Conservation (phyloP, 1,284 basidiomycete genomes). For the Naganishia sp. region DNA sequence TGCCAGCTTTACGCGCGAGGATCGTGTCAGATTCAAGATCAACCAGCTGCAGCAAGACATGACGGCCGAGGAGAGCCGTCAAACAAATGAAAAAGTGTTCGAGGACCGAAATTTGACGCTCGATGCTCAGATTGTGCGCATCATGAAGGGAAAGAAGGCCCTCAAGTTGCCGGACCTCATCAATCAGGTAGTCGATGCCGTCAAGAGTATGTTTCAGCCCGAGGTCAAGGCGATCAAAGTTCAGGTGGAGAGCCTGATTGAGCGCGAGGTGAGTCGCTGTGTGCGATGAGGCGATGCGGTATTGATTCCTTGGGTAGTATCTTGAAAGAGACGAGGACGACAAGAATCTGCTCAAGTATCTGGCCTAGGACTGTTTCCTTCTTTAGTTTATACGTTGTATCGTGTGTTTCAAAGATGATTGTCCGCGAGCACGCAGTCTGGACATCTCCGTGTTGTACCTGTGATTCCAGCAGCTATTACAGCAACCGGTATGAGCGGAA, state of each 20-base stretch:
- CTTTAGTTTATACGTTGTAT: too few species aligned
- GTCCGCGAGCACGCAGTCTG: too few species aligned
- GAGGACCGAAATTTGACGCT: slow-evolving; percentile 81
- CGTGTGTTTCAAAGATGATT: too few species aligned
- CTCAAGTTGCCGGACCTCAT: slow-evolving; percentile 73
- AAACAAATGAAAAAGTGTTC: slow-evolving; percentile 80
- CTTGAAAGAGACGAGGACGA: slow-evolving; percentile 72
- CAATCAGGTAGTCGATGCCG: slow-evolving; percentile 61
- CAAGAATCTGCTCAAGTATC: slow-evolving; percentile 70
- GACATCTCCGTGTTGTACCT: too few species aligned
- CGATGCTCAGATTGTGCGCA: slow-evolving; percentile 89
- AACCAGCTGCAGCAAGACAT: slow-evolving; percentile 95
- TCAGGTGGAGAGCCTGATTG: slow-evolving; percentile 76
- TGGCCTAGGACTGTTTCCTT: slow-evolving; percentile 59
- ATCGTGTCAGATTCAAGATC: slow-evolving; percentile 80
- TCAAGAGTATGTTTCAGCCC: slow-evolving; percentile 61
- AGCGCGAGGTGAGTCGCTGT: slow-evolving; percentile 59
- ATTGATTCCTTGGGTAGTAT: slow-evolving; percentile 60
- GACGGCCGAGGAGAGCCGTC: slow-evolving; percentile 81
- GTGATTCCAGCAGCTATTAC: too few species aligned
- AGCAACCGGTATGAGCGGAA: slow-evolving; percentile 1
- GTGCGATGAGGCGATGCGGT: background rate
- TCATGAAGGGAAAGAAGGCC: slow-evolving; percentile 90
- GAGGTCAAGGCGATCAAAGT: slow-evolving; percentile 73
- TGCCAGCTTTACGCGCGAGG: slow-evolving; percentile 71